These are phyloP conservation scores for Phaeosphaeria sp. DNA, from an alignment of 2,329 filamentous ascomycete genomes.

Conservation along the genomic window DNA sequence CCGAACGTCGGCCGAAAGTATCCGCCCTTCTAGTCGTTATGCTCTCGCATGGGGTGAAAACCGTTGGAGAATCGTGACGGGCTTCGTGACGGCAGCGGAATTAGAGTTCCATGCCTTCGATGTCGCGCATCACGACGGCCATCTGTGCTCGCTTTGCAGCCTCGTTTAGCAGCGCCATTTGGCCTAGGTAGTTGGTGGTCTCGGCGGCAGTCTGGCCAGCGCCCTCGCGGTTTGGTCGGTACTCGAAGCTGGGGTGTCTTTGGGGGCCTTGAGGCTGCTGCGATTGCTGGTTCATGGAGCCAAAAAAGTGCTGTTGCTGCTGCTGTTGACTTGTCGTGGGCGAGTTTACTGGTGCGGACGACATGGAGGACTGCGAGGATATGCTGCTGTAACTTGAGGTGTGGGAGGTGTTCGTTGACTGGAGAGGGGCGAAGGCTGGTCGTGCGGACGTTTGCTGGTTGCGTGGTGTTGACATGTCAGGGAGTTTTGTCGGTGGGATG, in stretches of 20 bases:
- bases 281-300: slow-evolving; percentile 33
- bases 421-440: slow-evolving; percentile 47
- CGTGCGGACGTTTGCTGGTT: slow-evolving; percentile 27
- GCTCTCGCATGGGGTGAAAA: not conserved
- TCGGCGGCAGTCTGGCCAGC: slow-evolving; percentile 49
- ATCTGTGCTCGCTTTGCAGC: slow-evolving; percentile 93
- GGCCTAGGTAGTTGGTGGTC: slow-evolving; percentile 72
- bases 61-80: not conserved
- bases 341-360: slow-evolving; percentile 43
- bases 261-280: slow-evolving; percentile 32
- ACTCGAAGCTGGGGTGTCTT: slow-evolving; percentile 39
- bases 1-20: not conserved
- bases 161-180: slow-evolving; percentile 87
- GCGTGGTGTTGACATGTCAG: slow-evolving; percentile 31
- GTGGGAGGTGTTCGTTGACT: slow-evolving; percentile 34
- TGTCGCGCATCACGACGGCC: slow-evolving; percentile 84
- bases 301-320: slow-evolving; percentile 43
- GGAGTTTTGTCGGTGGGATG: not conserved
- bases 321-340: slow-evolving; percentile 43
- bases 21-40: not conserved
- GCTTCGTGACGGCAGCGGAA: not conserved
- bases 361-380: slow-evolving; percentile 43
- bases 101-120: slow-evolving; percentile 74
- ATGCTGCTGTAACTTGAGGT: slow-evolving; percentile 52
- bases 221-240: slow-evolving; percentile 43